A percentile compares a stretch with the other conserved stretches of the same genome.
Conservation (phyloP, 768 basidiomycete genomes). For the Leccinum truebloodii region DNA sequence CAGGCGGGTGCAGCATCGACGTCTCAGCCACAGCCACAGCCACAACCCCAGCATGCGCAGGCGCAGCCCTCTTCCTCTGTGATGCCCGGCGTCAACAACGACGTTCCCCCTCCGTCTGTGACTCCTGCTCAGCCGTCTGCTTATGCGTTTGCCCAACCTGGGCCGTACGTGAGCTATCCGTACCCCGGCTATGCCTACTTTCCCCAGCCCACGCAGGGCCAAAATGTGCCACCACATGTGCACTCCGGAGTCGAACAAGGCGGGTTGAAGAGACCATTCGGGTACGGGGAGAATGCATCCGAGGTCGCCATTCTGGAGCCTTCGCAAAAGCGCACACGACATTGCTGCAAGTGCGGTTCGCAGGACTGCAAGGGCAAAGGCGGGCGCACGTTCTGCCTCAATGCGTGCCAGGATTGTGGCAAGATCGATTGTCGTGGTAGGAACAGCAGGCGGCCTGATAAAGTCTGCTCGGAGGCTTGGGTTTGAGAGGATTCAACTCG, state of each 20-base stretch:
- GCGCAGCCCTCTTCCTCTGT: constrained; percentile 21
- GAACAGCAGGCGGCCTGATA: constrained; percentile 77
- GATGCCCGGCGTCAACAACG: constrained; percentile 19
- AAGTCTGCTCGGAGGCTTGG: constrained; percentile 66
- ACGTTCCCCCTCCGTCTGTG: constrained; percentile 21
- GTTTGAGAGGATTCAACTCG: constrained; percentile 10
- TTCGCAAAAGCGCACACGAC: constrained; percentile 63
- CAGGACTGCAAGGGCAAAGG: constrained; percentile 85
- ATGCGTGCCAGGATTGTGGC: constrained; percentile 82
- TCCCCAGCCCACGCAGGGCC: constrained; percentile 25
- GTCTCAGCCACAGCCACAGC: constrained; percentile 25
- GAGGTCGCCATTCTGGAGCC: constrained; percentile 37
- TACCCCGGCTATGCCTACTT: constrained; percentile 38
- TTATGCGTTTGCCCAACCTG: constrained; percentile 33
- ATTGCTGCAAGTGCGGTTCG: constrained; percentile 82
- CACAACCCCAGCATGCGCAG: neutral
- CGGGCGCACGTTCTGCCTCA: constrained; percentile 70
- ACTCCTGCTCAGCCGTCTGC: constrained; percentile 30
- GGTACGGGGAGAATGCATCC: constrained; percentile 26
- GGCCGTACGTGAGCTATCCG: constrained; percentile 38
- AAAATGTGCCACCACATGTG: constrained; percentile 23
- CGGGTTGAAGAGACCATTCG: constrained; percentile 30
- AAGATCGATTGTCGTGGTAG: constrained; percentile 75
- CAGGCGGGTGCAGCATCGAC: constrained; percentile 19
- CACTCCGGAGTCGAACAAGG: constrained; percentile 30